Evolutionary conservation across 495 filamentous ascomycete species (phyloP).

Genomic region (Astrocystis sublimbata): DNA sequence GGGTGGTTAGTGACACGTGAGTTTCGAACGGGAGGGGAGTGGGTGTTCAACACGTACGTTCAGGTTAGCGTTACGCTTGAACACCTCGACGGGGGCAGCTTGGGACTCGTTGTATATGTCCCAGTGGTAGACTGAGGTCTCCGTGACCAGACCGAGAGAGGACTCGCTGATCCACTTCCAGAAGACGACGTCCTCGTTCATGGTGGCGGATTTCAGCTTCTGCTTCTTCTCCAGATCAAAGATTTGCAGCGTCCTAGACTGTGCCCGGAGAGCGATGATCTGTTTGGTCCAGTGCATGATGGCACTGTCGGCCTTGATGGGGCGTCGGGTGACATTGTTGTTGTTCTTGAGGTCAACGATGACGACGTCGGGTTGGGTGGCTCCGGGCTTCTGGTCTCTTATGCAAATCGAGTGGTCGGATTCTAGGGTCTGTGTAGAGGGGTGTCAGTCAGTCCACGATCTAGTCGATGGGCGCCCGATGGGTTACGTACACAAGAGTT

Average conservation of each 20-base stretch:
- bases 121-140: slow-evolving; percentile 92
- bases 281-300: slow-evolving; percentile 98
- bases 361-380: slow-evolving; percentile 85
- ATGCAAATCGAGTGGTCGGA: slow-evolving; percentile 95
- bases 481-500: slow-evolving; percentile 77
- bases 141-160: slow-evolving; percentile 84
- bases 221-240: slow-evolving; percentile 88
- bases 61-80: slow-evolving; percentile 89
- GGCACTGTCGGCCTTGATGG: slow-evolving; percentile 98
- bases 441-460: slow-evolving; percentile 31
- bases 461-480: slow-evolving; percentile 3
- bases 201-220: slow-evolving; percentile 91
- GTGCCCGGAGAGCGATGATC: slow-evolving; percentile 94
- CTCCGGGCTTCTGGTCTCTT: slow-evolving; percentile 82
- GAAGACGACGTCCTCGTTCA: slow-evolving; percentile 96
- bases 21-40: neutral
- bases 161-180: slow-evolving; percentile 98
- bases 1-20: slow-evolving; percentile 22
- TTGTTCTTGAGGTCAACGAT: slow-evolving; percentile 94
- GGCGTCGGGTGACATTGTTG: slow-evolving; percentile 88
- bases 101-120: slow-evolving; percentile 84
- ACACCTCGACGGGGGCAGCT: slow-evolving; percentile 79
- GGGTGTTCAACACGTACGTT: slow-evolving; percentile 55
- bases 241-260: slow-evolving; percentile 90
- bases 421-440: slow-evolving; percentile 77